phyloP scores from a whole-genome alignment of 1,139 yeast genomes.

The Debaryomyces psychrophilus region DNA sequence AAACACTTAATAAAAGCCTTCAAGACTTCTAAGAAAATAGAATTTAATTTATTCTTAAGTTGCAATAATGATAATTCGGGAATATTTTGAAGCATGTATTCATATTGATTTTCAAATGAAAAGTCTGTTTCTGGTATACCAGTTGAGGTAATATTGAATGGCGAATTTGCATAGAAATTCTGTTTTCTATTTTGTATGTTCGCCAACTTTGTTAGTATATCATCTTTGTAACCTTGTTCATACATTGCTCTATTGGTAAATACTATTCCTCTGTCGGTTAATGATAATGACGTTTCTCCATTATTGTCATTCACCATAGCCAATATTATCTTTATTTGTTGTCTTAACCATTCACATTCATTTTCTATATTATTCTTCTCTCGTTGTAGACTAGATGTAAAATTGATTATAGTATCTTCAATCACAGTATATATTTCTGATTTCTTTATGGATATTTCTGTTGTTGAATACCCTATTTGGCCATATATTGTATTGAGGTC shows the following conservation, averaged over 20 bases:
- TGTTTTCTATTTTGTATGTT: slow-evolving; percentile 24
- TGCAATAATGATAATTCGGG: slow-evolving; percentile 39
- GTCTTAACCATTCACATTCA: slow-evolving; percentile 53
- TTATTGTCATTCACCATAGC: slow-evolving; percentile 44
- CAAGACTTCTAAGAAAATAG: slow-evolving; percentile 39
- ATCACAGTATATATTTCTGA: slow-evolving; percentile 43
- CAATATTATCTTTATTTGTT: slow-evolving; percentile 44
- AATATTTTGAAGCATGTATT: slow-evolving; percentile 28
- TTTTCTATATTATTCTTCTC: slow-evolving; percentile 44
- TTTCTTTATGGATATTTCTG: slow-evolving; percentile 39
- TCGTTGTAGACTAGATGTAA: slow-evolving; percentile 35
- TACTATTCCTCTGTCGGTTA: slow-evolving; percentile 37
- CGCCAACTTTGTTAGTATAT: slow-evolving; percentile 26
- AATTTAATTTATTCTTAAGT: slow-evolving; percentile 35
- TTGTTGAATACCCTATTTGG: slow-evolving; percentile 42
- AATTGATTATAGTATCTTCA: slow-evolving; percentile 42
- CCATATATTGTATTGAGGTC: slow-evolving; percentile 38
- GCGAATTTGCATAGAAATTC: slow-evolving; percentile 31
- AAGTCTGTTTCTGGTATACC: slow-evolving; percentile 18
- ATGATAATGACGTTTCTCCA: slow-evolving; percentile 32
- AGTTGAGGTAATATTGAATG: slow-evolving; percentile 26
- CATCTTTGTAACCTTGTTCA: slow-evolving; percentile 38
- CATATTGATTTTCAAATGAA: slow-evolving; percentile 31
- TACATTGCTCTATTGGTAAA: slow-evolving; percentile 32
- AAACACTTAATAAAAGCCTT: slow-evolving; percentile 36